Percentiles rank a stretch among this genome's conserved stretches.
phyloP scores from a whole-genome alignment of 352 stramenopile genomes.

The Hyaloperonospora arabidopsidis region DNA sequence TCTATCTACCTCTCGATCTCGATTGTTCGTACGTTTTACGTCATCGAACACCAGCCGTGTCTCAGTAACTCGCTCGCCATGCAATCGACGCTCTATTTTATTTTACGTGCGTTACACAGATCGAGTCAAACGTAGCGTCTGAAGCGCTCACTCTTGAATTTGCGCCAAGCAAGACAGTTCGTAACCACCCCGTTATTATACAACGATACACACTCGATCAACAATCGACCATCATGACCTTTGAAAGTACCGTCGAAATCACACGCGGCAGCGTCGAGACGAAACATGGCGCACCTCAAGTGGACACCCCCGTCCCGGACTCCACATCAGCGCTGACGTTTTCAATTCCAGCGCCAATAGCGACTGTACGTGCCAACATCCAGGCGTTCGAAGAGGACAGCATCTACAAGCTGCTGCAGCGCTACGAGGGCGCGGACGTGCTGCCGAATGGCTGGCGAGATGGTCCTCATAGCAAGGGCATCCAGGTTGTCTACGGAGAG shows the following conservation, averaged over 20 bases:
- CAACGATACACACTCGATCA: too few species aligned
- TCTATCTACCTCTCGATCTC: too few species aligned
- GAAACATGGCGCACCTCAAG: constrained; percentile 28
- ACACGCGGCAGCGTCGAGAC: constrained; percentile 32
- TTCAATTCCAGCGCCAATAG: constrained; percentile 44
- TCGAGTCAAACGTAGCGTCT: too few species aligned
- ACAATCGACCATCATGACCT: constrained; percentile 21
- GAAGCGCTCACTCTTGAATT: too few species aligned
- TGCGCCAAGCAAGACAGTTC: too few species aligned
- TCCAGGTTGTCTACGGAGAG: constrained; percentile 66
- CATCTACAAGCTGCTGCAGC: constrained; percentile 44
- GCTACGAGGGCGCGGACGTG: constrained; percentile 53
- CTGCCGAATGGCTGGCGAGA: constrained; percentile 56
- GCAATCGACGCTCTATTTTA: too few species aligned
- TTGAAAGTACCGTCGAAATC: constrained; percentile 46
- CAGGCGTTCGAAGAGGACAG: constrained; percentile 50
- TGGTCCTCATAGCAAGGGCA: constrained; percentile 56
- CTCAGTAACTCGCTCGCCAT: too few species aligned
- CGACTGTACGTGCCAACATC: constrained; percentile 39
- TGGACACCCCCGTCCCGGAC: constrained; percentile 33
- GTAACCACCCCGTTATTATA: too few species aligned
- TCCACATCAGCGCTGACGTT: constrained; percentile 26
- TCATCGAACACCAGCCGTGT: too few species aligned
- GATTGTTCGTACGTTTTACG: too few species aligned
- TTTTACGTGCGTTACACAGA: too few species aligned